Percentiles rank a stretch among this genome's conserved stretches.
These are phyloP conservation scores for Aeschynomene evenia DNA, from an alignment of 306 rosid species.

Conservation along the genomic window DNA sequence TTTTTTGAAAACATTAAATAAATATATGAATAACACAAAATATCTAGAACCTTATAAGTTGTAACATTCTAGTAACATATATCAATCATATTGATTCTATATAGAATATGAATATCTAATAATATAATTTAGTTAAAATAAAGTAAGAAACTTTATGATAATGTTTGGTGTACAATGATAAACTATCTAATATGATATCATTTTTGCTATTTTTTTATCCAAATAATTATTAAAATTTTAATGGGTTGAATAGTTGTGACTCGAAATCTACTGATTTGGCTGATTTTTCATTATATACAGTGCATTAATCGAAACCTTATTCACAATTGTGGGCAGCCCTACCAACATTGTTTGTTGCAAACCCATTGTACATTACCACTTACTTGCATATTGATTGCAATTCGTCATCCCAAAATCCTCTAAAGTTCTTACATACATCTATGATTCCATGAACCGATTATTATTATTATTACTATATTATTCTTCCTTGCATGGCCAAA, in stretches of 20 bases:
- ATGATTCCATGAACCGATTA: too few relatives aligned
- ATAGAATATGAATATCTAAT: not conserved
- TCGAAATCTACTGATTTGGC: too few relatives aligned
- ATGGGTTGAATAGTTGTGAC: too few relatives aligned
- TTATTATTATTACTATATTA: too few relatives aligned
- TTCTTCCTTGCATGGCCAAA: constrained; percentile 2
- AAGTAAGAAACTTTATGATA: constrained; percentile 12
- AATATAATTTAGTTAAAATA: too few relatives aligned
- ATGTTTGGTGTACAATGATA: too few relatives aligned
- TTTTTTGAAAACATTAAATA: not conserved
- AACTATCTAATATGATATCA: too few relatives aligned
- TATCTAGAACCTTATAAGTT: not conserved
- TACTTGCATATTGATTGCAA: not conserved
- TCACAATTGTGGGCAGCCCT: constrained; percentile 38
- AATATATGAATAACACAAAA: not conserved
- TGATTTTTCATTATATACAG: too few relatives aligned
- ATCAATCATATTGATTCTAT: not conserved
- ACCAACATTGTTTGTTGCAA: constrained; percentile 8
- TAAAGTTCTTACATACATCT: too few relatives aligned
- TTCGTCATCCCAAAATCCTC: not conserved
- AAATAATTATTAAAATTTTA: too few relatives aligned
- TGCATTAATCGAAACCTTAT: too few relatives aligned
- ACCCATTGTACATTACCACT: not conserved
- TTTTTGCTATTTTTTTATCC: too few relatives aligned
- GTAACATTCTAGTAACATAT: not conserved